A percentile compares a stretch with the other conserved stretches of the same genome.
Conservation (phyloP, 1,139 yeast genomes). For the Suhomyces choctaworum region DNA sequence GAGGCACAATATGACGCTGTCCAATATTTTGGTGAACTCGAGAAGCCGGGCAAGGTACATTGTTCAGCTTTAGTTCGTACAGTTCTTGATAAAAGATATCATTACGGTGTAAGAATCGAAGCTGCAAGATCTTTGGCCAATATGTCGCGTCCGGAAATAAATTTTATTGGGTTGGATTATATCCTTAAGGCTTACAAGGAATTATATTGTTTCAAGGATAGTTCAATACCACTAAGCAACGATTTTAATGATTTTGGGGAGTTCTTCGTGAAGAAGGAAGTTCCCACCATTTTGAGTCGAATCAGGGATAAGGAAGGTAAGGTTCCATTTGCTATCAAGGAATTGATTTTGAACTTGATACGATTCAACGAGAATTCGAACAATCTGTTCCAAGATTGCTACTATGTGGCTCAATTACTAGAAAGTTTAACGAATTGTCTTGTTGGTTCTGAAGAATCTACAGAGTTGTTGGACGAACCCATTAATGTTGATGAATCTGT, state of each 20-base stretch:
- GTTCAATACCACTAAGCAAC: slow-evolving; percentile 72
- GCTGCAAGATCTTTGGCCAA: slow-evolving; percentile 80
- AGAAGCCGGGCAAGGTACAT: slow-evolving; percentile 60
- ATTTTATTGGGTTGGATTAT: slow-evolving; percentile 72
- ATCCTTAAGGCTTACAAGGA: slow-evolving; percentile 67
- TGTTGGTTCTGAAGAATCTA: slow-evolving; percentile 12
- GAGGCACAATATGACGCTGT: slow-evolving; percentile 93
- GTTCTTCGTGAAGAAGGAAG: slow-evolving; percentile 68
- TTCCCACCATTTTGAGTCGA: slow-evolving; percentile 61
- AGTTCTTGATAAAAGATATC: slow-evolving; percentile 79
- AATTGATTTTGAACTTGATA: slow-evolving; percentile 67
- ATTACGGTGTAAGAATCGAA: slow-evolving; percentile 83
- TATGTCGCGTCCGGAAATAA: slow-evolving; percentile 60
- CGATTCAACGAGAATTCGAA: slow-evolving; percentile 84
- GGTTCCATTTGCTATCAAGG: slow-evolving; percentile 64
- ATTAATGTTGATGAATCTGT: not conserved
- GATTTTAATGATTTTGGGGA: slow-evolving; percentile 69
- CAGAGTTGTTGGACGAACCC: slow-evolving; percentile 20
- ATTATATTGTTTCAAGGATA: slow-evolving; percentile 70
- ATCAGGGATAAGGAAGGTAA: slow-evolving; percentile 65
- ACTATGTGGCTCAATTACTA: slow-evolving; percentile 62
- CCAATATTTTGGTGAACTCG: slow-evolving; percentile 62
- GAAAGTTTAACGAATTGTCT: slow-evolving; percentile 50
- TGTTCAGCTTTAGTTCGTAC: slow-evolving; percentile 82
- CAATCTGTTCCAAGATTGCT: slow-evolving; percentile 74